phyloP scores from a whole-genome alignment of 208 protist genomes.

The Porcisia hertigi region DNA sequence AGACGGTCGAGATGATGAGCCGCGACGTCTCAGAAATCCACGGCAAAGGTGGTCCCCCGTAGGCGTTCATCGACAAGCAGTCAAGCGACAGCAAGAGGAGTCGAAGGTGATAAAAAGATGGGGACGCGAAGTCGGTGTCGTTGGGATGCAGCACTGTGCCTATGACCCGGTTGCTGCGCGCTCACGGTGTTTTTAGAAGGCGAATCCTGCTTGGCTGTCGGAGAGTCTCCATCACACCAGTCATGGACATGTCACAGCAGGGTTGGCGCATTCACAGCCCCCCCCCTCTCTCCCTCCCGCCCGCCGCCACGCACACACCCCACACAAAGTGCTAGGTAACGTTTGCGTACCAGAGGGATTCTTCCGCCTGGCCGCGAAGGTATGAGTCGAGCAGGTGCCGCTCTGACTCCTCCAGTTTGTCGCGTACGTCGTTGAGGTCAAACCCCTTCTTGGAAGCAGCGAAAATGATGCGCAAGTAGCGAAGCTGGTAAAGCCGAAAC shows the following conservation, averaged over 20 bases:
- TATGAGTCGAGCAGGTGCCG: slow-evolving; percentile 57
- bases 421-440: slow-evolving; percentile 68
- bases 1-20: neutral
- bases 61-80: neutral
- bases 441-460: slow-evolving; percentile 69
- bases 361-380: slow-evolving; percentile 42
- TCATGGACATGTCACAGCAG: neutral
- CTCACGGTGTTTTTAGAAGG: neutral
- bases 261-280: neutral
- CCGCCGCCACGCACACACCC: neutral
- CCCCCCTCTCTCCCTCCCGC: too few species aligned
- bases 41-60: neutral
- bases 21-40: neutral
- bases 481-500: slow-evolving; percentile 70
- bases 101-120: neutral
- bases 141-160: neutral
- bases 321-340: slow-evolving; percentile 9
- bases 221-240: neutral
- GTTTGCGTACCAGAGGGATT: slow-evolving; percentile 46
- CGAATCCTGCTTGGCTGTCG: neutral
- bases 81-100: neutral
- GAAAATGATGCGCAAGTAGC: slow-evolving; percentile 75
- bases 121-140: neutral
- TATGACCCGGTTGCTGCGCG: neutral
- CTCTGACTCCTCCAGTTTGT: slow-evolving; percentile 72